Evolutionary conservation across 148 eudicot genomes (phyloP).

Genomic region (Persicaria tinctoria): DNA sequence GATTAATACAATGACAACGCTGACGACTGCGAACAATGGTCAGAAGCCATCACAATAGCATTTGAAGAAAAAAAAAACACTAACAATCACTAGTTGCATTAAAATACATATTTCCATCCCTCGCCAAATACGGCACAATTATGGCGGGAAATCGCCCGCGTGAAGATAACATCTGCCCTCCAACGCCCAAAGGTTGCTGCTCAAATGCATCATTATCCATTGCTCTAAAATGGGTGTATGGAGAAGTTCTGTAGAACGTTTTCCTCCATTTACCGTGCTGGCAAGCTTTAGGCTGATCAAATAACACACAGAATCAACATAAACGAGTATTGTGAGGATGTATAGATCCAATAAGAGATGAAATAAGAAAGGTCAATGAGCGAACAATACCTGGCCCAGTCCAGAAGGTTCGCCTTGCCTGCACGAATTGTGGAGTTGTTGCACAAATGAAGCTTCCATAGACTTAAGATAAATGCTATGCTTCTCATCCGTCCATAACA

Average conservation of each 20-base stretch:
- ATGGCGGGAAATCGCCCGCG: conserved; percentile 8
- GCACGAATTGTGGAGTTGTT: conserved; percentile 51
- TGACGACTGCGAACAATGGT: no score
- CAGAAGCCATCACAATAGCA: no score
- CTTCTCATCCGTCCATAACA: conserved; percentile 69
- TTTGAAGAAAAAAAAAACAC: no score
- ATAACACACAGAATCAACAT: conserved; percentile 1
- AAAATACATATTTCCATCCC: no score
- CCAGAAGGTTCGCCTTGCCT: conserved; percentile 30
- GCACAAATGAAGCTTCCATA: conserved; percentile 79
- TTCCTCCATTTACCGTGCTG: neutral
- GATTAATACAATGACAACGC: no score
- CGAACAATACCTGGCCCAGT: conserved; percentile 17
- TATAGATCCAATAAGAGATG: neutral
- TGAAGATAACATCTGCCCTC: conserved; percentile 20
- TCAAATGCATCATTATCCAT: conserved; percentile 21
- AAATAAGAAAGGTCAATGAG: neutral
- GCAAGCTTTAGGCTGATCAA: neutral
- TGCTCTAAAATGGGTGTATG: conserved; percentile 19
- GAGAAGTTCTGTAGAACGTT: conserved; percentile 28
- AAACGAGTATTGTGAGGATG: neutral
- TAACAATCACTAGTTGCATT: no score
- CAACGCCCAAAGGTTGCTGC: conserved; percentile 10
- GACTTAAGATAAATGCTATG: conserved; percentile 74
- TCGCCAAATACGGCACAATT: no score